Conservation (phyloP, 768 basidiomycete species). For the Suillus sp. region DNA sequence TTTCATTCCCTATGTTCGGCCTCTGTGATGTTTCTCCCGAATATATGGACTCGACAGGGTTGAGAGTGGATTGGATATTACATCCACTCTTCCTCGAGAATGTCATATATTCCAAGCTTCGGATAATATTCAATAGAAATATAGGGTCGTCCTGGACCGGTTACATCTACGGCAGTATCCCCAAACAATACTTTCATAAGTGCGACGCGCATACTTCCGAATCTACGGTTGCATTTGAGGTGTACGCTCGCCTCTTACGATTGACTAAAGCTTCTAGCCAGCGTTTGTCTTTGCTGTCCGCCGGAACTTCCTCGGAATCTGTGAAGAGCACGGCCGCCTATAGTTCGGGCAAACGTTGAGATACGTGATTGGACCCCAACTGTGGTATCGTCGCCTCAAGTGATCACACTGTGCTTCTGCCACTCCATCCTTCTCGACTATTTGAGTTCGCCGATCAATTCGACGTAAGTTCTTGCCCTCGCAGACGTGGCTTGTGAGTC, state of each 20-base stretch:
- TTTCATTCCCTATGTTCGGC: neutral
- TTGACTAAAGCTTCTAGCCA: constrained; percentile 3
- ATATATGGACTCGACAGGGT: neutral
- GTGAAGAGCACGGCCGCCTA: neutral
- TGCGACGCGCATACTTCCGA: constrained; percentile 3
- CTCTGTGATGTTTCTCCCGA: neutral
- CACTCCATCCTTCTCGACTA: constrained; percentile 1
- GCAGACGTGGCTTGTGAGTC: constrained; percentile 4
- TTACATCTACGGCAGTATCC: neutral
- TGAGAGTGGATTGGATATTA: neutral
- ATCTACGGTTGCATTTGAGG: neutral
- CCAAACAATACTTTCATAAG: neutral
- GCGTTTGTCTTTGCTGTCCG: too few relatives aligned
- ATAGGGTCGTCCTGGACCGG: neutral
- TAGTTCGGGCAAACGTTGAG: neutral
- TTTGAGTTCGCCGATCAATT: constrained; percentile 8
- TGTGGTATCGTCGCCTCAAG: neutral
- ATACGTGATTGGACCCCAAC: neutral
- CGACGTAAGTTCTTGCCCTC: neutral
- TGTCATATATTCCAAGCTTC: neutral
- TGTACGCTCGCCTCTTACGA: neutral
- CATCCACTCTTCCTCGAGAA: neutral
- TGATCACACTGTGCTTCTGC: constrained; percentile 5
- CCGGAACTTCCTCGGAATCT: neutral
- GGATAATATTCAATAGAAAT: neutral